These are phyloP conservation scores for Myrica gale DNA, from an alignment of 306 rosid genomes.

Conservation along the genomic window DNA sequence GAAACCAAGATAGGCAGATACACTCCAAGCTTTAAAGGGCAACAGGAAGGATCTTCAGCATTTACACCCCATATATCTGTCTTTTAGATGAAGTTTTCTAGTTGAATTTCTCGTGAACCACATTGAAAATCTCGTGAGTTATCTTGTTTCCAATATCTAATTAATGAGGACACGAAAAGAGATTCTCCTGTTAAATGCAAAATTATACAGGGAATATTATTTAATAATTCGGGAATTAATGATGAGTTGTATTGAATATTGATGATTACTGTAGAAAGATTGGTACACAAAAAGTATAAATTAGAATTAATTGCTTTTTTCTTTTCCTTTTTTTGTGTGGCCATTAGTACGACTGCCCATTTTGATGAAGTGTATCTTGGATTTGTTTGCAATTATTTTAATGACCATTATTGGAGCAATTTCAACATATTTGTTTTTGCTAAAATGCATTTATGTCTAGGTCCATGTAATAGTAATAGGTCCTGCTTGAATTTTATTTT, in stretches of 20 bases:
- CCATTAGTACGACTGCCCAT: background rate
- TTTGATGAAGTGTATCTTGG: background rate
- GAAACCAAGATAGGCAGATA: background rate
- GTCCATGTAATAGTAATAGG: background rate
- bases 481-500: background rate
- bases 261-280: background rate
- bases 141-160: no score
- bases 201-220: background rate
- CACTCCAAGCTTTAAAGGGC: constrained; percentile 25
- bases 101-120: constrained; percentile 17
- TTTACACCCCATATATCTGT: constrained; percentile 29
- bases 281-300: background rate
- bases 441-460: background rate
- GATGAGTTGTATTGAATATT: background rate
- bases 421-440: background rate
- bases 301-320: background rate
- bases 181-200: background rate
- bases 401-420: background rate
- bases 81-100: constrained; percentile 7
- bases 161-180: background rate
- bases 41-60: constrained; percentile 29
- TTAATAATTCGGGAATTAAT: background rate
- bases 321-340: no score
- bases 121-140: background rate
- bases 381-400: background rate